These are phyloP conservation scores for Fomes fomentarius DNA, from an alignment of 1,284 basidiomycete genomes.

Conservation along the genomic window DNA sequence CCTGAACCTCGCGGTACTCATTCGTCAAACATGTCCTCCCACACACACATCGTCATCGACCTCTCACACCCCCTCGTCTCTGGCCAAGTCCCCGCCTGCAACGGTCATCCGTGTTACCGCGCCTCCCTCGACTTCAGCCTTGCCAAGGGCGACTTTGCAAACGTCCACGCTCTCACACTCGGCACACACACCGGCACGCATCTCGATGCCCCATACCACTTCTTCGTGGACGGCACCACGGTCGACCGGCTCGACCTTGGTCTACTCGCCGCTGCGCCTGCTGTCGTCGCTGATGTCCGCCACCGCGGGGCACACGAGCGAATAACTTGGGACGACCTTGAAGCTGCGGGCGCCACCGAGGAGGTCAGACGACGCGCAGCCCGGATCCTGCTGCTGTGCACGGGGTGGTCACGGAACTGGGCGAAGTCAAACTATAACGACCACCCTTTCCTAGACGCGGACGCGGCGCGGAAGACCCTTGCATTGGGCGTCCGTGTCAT, in stretches of 20 bases:
- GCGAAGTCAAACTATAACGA: constrained; percentile 51
- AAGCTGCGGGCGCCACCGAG: constrained; percentile 3
- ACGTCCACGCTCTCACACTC: constrained; percentile 49
- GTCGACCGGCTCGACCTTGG: constrained; percentile 56
- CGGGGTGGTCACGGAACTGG: constrained; percentile 65
- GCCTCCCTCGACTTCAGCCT: constrained; percentile 30
- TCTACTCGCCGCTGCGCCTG: constrained; percentile 51
- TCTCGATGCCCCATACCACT: constrained; percentile 74
- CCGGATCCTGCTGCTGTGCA: constrained; percentile 54
- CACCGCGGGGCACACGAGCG: constrained; percentile 19
- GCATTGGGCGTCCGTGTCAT: constrained; percentile 56
- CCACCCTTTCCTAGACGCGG: constrained; percentile 62
- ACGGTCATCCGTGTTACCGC: constrained; percentile 54
- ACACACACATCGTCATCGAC: constrained; percentile 40
- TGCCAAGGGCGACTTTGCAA: constrained; percentile 44
- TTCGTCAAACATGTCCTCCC: neutral
- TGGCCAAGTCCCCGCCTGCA: constrained; percentile 48
- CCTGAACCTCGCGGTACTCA: too few species aligned
- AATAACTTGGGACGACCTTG: constrained; percentile 27
- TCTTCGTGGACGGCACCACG: constrained; percentile 52
- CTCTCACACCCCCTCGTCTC: constrained; percentile 55
- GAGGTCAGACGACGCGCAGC: constrained; percentile 34
- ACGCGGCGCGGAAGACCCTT: constrained; percentile 53
- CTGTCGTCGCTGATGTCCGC: constrained; percentile 46
- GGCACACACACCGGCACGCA: constrained; percentile 72